These are phyloP conservation scores for Floccularia luteovirens DNA, from an alignment of 768 basidiomycete species.

Conservation along the genomic window DNA sequence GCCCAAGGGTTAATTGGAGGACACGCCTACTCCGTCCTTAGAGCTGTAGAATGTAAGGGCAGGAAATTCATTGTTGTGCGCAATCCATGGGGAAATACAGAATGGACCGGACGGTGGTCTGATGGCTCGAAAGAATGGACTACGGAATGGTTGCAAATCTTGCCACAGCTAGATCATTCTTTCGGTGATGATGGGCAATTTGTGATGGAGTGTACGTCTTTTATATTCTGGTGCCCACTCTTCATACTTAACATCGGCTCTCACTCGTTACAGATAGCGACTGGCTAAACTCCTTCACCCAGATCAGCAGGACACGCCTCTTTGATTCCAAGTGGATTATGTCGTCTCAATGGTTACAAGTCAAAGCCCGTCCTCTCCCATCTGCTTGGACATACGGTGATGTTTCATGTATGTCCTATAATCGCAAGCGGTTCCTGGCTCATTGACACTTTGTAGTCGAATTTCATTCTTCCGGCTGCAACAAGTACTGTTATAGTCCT, in stretches of 20 bases:
- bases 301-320: slow-evolving; percentile 13
- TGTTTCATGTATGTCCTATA: slow-evolving; percentile 14
- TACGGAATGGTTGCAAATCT: slow-evolving; percentile 26
- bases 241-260: neutral
- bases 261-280: slow-evolving; percentile 3
- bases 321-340: slow-evolving; percentile 16
- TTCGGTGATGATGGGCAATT: slow-evolving; percentile 37
- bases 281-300: slow-evolving; percentile 8
- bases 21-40: slow-evolving; percentile 36
- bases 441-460: slow-evolving; percentile 17
- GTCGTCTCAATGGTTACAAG: slow-evolving; percentile 17
- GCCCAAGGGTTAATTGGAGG: slow-evolving; percentile 23
- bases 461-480: slow-evolving; percentile 18
- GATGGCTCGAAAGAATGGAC: slow-evolving; percentile 38
- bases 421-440: neutral
- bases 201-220: slow-evolving; percentile 30
- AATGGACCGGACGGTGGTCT: slow-evolving; percentile 34
- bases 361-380: slow-evolving; percentile 8
- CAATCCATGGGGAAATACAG: slow-evolving; percentile 34
- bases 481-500: slow-evolving; percentile 28
- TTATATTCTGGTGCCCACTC: neutral
- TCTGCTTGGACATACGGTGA: slow-evolving; percentile 18
- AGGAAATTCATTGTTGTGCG: slow-evolving; percentile 35
- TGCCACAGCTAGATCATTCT: slow-evolving; percentile 22
- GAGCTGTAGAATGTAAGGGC: slow-evolving; percentile 29